A percentile compares a stretch with the other conserved stretches of the same genome.
These are phyloP conservation scores for Aspergillus fijiensis DNA, from an alignment of 2,329 filamentous ascomycete species.

Conservation along the genomic window DNA sequence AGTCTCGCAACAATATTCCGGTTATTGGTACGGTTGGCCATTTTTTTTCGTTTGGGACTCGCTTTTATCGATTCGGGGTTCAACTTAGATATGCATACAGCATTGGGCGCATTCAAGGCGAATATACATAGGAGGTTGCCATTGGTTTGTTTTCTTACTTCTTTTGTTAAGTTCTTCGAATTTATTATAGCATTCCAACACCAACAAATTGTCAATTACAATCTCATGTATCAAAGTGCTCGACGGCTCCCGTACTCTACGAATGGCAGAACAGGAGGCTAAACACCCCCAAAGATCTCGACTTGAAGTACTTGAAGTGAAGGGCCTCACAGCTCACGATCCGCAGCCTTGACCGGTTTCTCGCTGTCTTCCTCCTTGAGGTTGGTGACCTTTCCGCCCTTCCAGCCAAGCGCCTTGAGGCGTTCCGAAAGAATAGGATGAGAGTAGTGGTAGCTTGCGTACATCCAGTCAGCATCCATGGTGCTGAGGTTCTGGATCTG, in stretches of 20 bases:
- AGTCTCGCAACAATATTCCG: neutral
- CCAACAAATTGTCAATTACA: neutral
- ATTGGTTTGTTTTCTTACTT: conserved; percentile 15
- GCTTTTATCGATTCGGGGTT: conserved; percentile 3
- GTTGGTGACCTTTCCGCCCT: conserved; percentile 54
- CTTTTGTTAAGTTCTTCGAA: conserved; percentile 10
- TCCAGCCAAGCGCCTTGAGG: conserved; percentile 86
- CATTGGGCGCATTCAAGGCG: conserved; percentile 13
- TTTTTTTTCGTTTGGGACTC: neutral
- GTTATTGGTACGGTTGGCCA: conserved; percentile 2
- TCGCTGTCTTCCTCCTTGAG: conserved; percentile 55
- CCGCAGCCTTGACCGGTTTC: conserved; percentile 67
- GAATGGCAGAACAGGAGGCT: conserved; percentile 4
- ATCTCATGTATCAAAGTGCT: neutral
- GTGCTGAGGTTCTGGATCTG: conserved; percentile 97
- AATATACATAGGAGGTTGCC: neutral
- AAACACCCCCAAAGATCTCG: neutral
- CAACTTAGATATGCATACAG: conserved; percentile 12
- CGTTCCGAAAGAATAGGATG: conserved; percentile 95
- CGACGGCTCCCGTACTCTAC: conserved; percentile 2
- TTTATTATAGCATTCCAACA: neutral
- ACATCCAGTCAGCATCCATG: conserved; percentile 99
- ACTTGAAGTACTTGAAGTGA: neutral
- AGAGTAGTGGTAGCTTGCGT: conserved; percentile 97
- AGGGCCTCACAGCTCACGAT: conserved; percentile 66